Percentiles rank a stretch among this genome's conserved stretches.
Conservation (phyloP, 129 eudicot genomes). For the Chrysanthemum lavandulifolium region DNA sequence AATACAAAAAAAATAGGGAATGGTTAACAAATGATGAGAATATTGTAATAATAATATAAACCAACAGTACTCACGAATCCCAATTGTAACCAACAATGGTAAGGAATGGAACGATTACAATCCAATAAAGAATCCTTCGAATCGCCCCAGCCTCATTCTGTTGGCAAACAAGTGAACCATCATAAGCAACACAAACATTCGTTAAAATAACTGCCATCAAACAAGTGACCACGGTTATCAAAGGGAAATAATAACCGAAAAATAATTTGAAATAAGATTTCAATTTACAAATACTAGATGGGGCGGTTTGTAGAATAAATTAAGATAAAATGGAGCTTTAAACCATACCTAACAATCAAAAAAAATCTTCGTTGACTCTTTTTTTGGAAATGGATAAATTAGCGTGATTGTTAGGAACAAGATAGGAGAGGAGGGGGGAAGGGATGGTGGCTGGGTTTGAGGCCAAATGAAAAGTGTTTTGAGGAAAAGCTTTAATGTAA, state of each 20-base stretch:
- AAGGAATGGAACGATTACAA: slow-evolving; percentile 64
- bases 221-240: neutral
- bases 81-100: slow-evolving; percentile 52
- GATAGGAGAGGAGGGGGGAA: too few species aligned
- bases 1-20: too few species aligned
- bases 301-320: too few species aligned
- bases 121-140: slow-evolving; percentile 85
- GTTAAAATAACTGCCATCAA: slow-evolving; percentile 20
- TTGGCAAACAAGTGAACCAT: slow-evolving; percentile 25
- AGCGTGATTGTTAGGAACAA: too few species aligned
- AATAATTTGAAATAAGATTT: slow-evolving; percentile 54
- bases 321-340: too few species aligned
- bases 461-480: too few species aligned
- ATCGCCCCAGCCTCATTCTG: slow-evolving; percentile 81
- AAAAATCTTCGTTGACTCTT: too few species aligned
- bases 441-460: too few species aligned
- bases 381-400: too few species aligned
- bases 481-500: too few species aligned
- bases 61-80: slow-evolving; percentile 46
- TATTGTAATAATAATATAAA: neutral
- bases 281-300: too few species aligned
- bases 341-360: too few species aligned
- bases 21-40: neutral
- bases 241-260: slow-evolving; percentile 47
- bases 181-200: slow-evolving; percentile 1